These are phyloP conservation scores for Nematocida ironsii DNA, from an alignment of 371 early-diverging fungal genomes.

Conservation along the genomic window DNA sequence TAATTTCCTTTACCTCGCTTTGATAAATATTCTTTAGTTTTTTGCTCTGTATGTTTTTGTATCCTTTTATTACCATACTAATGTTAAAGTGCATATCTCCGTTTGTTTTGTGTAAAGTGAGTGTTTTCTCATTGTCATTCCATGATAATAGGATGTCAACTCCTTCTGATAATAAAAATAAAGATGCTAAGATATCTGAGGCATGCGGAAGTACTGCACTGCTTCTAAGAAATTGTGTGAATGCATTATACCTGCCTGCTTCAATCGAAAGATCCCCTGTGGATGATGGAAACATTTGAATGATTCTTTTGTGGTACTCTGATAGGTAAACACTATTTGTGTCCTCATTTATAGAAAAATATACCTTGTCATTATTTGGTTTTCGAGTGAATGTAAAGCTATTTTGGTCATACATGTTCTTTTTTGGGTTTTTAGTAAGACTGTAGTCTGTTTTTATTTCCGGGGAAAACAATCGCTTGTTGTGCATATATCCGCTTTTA, in stretches of 20 bases:
- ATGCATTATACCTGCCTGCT: neutral
- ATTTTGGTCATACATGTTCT: too few species aligned
- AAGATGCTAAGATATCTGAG: neutral
- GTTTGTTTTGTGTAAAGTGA: neutral
- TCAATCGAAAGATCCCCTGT: conserved; percentile 4
- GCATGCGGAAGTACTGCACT: neutral
- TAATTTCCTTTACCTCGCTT: neutral
- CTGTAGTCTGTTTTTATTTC: conserved; percentile 7
- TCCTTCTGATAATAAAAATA: neutral
- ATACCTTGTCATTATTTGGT: neutral
- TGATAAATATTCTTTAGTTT: neutral
- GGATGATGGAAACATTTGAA: conserved; percentile 5
- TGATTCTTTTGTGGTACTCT: neutral
- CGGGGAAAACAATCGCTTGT: neutral
- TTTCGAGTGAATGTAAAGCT: neutral
- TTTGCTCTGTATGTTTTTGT: neutral
- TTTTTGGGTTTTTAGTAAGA: neutral
- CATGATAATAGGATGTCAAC: neutral
- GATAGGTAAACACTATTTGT: neutral
- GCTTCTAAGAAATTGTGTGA: neutral
- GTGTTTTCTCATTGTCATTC: neutral
- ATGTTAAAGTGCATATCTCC: neutral
- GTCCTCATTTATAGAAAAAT: neutral
- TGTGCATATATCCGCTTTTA: conserved; percentile 7
- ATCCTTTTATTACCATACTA: neutral